Percentiles rank a stretch among this genome's conserved stretches.
phyloP scores from a whole-genome alignment of 176 grass and related monocot species.

The Miscanthus lutarioriparius region DNA sequence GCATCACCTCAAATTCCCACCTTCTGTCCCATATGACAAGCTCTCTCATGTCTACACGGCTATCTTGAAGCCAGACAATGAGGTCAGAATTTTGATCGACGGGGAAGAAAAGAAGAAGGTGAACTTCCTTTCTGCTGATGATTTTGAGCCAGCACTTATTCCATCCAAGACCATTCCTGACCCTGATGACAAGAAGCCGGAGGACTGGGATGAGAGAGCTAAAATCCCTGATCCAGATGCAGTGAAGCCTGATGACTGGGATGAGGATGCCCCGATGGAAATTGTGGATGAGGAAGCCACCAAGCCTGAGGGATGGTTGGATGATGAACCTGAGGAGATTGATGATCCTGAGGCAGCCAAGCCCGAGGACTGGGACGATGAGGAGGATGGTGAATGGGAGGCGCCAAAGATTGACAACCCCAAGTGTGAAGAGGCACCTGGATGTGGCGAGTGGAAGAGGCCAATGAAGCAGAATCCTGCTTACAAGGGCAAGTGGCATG shows the following conservation, averaged over 20 bases:
- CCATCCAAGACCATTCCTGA: constrained; percentile 92
- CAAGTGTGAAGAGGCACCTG: constrained; percentile 87
- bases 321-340: constrained; percentile 94
- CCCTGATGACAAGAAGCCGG: constrained; percentile 98
- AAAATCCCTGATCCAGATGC: constrained; percentile 85
- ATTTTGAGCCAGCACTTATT: constrained; percentile 89
- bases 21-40: constrained; percentile 88
- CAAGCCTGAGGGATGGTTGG: constrained; percentile 96
- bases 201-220: constrained; percentile 92
- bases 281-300: constrained; percentile 82
- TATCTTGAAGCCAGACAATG: constrained; percentile 85
- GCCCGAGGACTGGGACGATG: constrained; percentile 98
- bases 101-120: constrained; percentile 88
- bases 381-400: constrained; percentile 98
- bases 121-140: constrained; percentile 79
- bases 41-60: constrained; percentile 94
- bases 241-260: constrained; percentile 91
- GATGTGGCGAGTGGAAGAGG: constrained; percentile 96
- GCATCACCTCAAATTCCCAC: constrained; percentile 92
- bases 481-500: constrained; percentile 98
- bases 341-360: constrained; percentile 84
- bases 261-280: constrained; percentile 94
- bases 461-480: constrained; percentile 90
- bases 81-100: constrained; percentile 83
- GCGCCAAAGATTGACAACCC: constrained; percentile 92